Conservation (phyloP, 139 green algal genomes). For the Dunaliella primolecta region DNA sequence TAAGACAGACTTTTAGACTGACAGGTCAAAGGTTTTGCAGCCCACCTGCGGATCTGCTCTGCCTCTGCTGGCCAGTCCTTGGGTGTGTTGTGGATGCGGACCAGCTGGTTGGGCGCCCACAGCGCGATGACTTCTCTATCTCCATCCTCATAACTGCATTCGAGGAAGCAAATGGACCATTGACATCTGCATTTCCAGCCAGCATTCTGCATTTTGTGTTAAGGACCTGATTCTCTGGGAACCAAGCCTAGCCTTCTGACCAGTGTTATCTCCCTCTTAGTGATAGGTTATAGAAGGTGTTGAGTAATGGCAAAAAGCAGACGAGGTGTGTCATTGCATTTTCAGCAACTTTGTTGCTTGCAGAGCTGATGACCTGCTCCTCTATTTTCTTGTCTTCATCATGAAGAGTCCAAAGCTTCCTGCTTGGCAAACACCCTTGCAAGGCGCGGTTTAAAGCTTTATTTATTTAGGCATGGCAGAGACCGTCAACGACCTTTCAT, state of each 20-base stretch:
- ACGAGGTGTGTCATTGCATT: too few species aligned
- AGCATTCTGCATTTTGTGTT: neutral
- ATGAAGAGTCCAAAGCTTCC: too few species aligned
- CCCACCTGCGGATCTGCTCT: conserved; percentile 10
- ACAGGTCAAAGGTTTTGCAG: too few species aligned
- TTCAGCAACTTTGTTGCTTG: too few species aligned
- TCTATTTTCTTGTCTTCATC: too few species aligned
- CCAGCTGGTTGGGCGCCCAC: conserved; percentile 55
- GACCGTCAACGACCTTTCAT: too few species aligned
- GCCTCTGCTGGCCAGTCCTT: conserved; percentile 30
- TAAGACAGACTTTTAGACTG: too few species aligned
- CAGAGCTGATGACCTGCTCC: too few species aligned
- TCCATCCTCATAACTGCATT: conserved; percentile 65
- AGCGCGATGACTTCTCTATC: conserved; percentile 71
- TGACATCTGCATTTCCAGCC: neutral
- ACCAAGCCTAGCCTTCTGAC: neutral
- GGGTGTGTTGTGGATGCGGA: conserved; percentile 30
- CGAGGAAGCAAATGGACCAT: neutral
- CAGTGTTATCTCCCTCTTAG: neutral
- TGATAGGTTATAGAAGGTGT: neutral
- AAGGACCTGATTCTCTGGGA: neutral
- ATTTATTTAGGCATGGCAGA: too few species aligned
- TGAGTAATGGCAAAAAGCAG: too few species aligned
- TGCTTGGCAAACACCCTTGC: too few species aligned
- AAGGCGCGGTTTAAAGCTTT: too few species aligned